A percentile compares a stretch with the other conserved stretches of the same genome.
Evolutionary conservation across 2,329 filamentous ascomycete species (phyloP).

Genomic region (Drechslerella stenobrocha): DNA sequence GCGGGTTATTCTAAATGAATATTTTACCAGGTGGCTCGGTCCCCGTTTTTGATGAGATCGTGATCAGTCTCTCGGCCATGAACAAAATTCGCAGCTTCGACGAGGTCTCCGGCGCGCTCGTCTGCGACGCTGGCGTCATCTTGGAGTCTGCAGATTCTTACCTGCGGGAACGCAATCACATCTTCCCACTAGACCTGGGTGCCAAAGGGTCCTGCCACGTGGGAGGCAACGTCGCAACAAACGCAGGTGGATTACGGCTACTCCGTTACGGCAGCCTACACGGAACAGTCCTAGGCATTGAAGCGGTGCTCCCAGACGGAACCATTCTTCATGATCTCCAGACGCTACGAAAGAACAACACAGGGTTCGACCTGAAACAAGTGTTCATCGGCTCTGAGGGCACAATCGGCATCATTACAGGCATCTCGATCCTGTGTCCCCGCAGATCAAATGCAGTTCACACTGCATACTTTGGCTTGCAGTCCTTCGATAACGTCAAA

Average conservation of each 20-base stretch:
- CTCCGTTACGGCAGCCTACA: conserved; percentile 93
- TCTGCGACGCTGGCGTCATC: conserved; percentile 87
- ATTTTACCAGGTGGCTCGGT: conserved; percentile 68
- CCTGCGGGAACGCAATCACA: conserved; percentile 77
- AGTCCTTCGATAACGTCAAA: conserved; percentile 83
- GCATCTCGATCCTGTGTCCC: conserved; percentile 83
- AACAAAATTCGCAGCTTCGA: conserved; percentile 90
- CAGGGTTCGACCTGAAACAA: conserved; percentile 95
- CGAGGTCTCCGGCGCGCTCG: conserved; percentile 84
- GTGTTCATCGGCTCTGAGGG: conserved; percentile 95
- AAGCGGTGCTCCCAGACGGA: conserved; percentile 90
- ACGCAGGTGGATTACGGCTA: conserved; percentile 86
- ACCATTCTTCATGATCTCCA: conserved; percentile 87
- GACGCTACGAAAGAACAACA: conserved; percentile 95
- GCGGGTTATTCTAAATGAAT: background rate
- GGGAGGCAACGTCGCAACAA: conserved; percentile 93
- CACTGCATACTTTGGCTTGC: conserved; percentile 88
- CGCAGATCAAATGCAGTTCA: conserved; percentile 86
- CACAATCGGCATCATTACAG: conserved; percentile 92
- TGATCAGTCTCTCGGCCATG: conserved; percentile 87
- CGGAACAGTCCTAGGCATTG: conserved; percentile 86
- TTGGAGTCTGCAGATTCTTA: conserved; percentile 86
- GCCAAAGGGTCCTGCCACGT: conserved; percentile 97
- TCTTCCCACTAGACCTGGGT: conserved; percentile 96
- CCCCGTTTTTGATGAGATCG: conserved; percentile 97